Base-by-base conservation (phyloP, 441 rosid species). In the Breynia disticha region DNA sequence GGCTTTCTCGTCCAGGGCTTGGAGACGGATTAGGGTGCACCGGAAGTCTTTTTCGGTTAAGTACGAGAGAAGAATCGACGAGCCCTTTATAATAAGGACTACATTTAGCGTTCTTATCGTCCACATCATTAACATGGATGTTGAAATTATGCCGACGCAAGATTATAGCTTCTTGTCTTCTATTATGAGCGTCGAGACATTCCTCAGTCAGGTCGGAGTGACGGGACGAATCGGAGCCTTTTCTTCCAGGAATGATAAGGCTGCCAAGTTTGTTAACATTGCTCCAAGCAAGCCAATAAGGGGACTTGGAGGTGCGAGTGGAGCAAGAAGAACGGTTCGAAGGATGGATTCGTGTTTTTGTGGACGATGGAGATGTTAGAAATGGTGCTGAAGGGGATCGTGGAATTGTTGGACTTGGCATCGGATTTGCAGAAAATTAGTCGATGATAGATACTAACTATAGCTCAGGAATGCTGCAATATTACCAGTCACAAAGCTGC, bases 1-100 rank as follows among this genome's bases (percentile, higher is more conserved):
- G 64, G 48, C 73, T 72, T 46, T 69, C 73, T 0, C 71, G 69
- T 35, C 66, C 77, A 5, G 75, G 77, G 44, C 76, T 72, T 8
- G 18, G 7, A 8, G 54, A 2, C 10, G 24, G 28, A 19, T 12
- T 16, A 19, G 21, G 39, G 11, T 19, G 42, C 0, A 43, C 46
- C 22, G 17, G 12, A 21, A 10, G 19, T 46, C 47, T 65, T 22
- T 58, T 67, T 0, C 76, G 66, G 38, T 43, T 62, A 19, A 69
- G 39, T 47, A 24, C 14, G 11, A 74, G 77, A 19, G 82, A 58
- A 10, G 68, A 48, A 50, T 77, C 79, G 7, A 69, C 67, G 32
- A 74, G 79, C 5, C 77, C 82, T 41, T 65, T 74, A 44, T 74
- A 77, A 50, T 77, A 77, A 12, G 82, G 82, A 41, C 82, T 77